Evolutionary conservation across 2,329 filamentous ascomycete genomes (phyloP).

Genomic region (Fusarium sp.): DNA sequence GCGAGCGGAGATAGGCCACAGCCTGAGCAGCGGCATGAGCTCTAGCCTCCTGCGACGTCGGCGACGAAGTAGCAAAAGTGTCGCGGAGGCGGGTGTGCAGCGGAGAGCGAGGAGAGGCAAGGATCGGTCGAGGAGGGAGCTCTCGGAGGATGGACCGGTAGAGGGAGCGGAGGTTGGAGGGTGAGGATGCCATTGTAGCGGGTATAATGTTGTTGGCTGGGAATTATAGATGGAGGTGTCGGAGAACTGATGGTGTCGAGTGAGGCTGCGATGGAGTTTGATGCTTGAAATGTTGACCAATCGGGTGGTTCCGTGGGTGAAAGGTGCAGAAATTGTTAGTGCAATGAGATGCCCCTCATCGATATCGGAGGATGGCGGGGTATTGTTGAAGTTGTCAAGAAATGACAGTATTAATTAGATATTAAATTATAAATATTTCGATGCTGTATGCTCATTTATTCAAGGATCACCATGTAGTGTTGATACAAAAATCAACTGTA

Average conservation of each 20-base stretch:
- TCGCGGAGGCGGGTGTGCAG: slow-evolving; percentile 48
- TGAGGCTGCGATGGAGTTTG: slow-evolving; percentile 19
- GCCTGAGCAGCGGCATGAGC: slow-evolving; percentile 75
- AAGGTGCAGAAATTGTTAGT: slow-evolving; percentile 30
- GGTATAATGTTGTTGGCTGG: background rate
- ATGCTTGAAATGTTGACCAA: slow-evolving; percentile 28
- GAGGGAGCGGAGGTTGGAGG: slow-evolving; percentile 74
- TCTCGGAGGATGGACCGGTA: slow-evolving; percentile 93
- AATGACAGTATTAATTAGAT: background rate
- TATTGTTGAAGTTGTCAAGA: background rate
- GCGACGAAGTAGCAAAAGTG: slow-evolving; percentile 66
- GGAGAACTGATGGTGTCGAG: background rate
- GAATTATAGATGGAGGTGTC: background rate
- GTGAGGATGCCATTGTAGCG: slow-evolving; percentile 50
- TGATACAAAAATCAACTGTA: background rate
- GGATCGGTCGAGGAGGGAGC: slow-evolving; percentile 77
- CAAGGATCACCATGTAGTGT: background rate
- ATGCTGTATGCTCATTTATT: background rate
- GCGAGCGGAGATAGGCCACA: slow-evolving; percentile 83
- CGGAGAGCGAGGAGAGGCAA: slow-evolving; percentile 68
- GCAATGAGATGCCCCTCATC: slow-evolving; percentile 33
- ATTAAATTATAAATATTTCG: background rate
- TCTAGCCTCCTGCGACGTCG: slow-evolving; percentile 46
- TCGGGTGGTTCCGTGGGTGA: slow-evolving; percentile 22
- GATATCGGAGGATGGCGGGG: slow-evolving; percentile 33